These are phyloP conservation scores for Mesotaenium endlicherianum DNA, from an alignment of 139 green algal species.

Conservation along the genomic window DNA sequence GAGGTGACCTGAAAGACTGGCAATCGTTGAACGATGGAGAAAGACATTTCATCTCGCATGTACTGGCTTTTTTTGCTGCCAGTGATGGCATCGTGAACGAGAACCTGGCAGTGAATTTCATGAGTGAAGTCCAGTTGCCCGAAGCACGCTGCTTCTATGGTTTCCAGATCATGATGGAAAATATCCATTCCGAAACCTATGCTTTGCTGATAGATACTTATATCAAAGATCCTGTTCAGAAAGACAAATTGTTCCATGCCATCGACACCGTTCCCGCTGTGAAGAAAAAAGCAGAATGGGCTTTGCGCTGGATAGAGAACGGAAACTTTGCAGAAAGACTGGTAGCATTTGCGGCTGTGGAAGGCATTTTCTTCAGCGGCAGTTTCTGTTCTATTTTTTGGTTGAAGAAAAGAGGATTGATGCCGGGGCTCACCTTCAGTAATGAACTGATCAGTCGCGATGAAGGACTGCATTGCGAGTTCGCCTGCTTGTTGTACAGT, in stretches of 20 bases:
- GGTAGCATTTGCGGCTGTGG: constrained; percentile 90
- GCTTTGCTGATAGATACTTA: constrained; percentile 93
- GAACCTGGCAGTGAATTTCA: constrained; percentile 92
- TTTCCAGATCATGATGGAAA: constrained; percentile 99
- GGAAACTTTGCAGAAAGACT: constrained; percentile 78
- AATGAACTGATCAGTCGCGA: constrained; percentile 97
- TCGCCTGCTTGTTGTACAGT: constrained; percentile 91
- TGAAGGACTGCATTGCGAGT: constrained; percentile 97
- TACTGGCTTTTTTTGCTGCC: constrained; percentile 95
- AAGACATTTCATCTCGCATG: constrained; percentile 89
- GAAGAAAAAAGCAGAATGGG: constrained; percentile 94
- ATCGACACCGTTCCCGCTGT: constrained; percentile 87
- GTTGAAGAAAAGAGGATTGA: constrained; percentile 96
- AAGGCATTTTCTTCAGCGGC: constrained; percentile 97
- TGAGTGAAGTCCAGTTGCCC: constrained; percentile 88
- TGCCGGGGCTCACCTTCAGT: constrained; percentile 95
- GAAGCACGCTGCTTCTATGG: constrained; percentile 96
- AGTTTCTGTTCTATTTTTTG: constrained; percentile 98
- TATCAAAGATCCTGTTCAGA: constrained; percentile 81
- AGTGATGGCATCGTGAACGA: constrained; percentile 96
- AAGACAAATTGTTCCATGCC: constrained; percentile 83
- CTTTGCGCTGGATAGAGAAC: constrained; percentile 86
- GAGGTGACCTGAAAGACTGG: constrained; percentile 86
- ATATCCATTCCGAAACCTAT: constrained; percentile 99
- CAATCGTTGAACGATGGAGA: constrained; percentile 82